Base-by-base conservation (phyloP, 202 grass and related monocot genomes). In the Cymbopogon flexuosus region DNA sequence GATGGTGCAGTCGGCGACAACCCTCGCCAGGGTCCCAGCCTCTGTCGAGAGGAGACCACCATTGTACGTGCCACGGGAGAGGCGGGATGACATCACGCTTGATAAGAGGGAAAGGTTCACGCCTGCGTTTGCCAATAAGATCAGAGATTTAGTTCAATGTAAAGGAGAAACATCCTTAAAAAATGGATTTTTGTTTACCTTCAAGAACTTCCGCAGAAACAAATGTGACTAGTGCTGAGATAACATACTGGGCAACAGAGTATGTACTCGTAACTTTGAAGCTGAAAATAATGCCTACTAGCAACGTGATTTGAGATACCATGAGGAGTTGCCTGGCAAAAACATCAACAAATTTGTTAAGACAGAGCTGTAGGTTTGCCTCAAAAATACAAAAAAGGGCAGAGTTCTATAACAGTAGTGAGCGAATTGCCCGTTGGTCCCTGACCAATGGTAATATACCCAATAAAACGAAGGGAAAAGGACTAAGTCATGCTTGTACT, bases 141-240 rank as follows among this genome's bases (percentile, higher is more conserved):
- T 61, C 1, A 30, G 63, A 31, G 15, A 12, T 8, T 76, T 6
- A 10, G 35, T 21, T 76, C 2, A 3, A 39, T 30, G 16, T 4
- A 2, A 46, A 15, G 6, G 14, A 62, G 22, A 37, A 13, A 5
- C 15, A 39, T 14, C 23, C 2, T 84, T 8, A 12, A 13, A 30
- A 68, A 2, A 59, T 67, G 15, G 21, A 39, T 79, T 45, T 56
- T 74, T 75, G 73, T 62, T 77, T 81, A 97, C 94, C 94, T 94
- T 97, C 91, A 66, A 97, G 94, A 75, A 97, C 94, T 90, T 97
- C 91, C 64, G 94, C 91, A 75, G 87, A 93, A 24, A 94, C 91
- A 75, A 97, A 97, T 14, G 94, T 97, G 31, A 92, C 30, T 8
- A 97, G 77, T 2, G 94, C 94, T 16, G 94, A 97, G 22, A 6